phyloP scores from a whole-genome alignment of 345 rosid genomes.

The Aquilaria yunnanensis region DNA sequence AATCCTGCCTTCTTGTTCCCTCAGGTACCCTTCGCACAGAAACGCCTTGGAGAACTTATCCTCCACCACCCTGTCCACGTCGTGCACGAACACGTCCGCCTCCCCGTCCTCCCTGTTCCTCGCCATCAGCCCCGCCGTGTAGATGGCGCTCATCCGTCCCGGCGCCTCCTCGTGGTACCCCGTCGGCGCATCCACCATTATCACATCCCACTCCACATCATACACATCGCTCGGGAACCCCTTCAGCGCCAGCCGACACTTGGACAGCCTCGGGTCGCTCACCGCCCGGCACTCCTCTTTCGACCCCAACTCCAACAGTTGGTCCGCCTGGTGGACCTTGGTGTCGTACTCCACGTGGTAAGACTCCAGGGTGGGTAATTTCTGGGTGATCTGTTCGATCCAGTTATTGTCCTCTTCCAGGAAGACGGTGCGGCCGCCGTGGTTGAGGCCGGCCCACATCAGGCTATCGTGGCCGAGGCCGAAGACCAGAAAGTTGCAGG shows the following conservation, averaged over 20 bases:
- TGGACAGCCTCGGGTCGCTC: constrained; percentile 50
- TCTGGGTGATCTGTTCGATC: constrained; percentile 48
- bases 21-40: constrained; percentile 64
- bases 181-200: constrained; percentile 94
- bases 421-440: constrained; percentile 81
- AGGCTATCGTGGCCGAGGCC: constrained; percentile 91
- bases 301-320: constrained; percentile 37
- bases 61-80: constrained; percentile 75
- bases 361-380: constrained; percentile 50
- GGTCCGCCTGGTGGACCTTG: constrained; percentile 48
- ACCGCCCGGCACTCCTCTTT: constrained; percentile 40
- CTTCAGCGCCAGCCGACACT: constrained; percentile 57
- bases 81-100: constrained; percentile 83
- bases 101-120: constrained; percentile 59
- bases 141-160: constrained; percentile 84
- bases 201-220: constrained; percentile 76
- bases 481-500: constrained; percentile 82
- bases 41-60: constrained; percentile 66
- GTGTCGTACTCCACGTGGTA: constrained; percentile 75
- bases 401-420: constrained; percentile 80
- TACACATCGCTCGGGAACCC: constrained; percentile 64
- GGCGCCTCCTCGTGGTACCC: constrained; percentile 79
- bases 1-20: constrained; percentile 63
- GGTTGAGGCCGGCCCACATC: constrained; percentile 82
- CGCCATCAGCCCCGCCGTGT: constrained; percentile 78